A percentile compares a stretch with the other conserved stretches of the same genome.
These are phyloP conservation scores for Aspergillus fijiensis DNA, from an alignment of 2,329 filamentous ascomycete genomes.

Conservation along the genomic window DNA sequence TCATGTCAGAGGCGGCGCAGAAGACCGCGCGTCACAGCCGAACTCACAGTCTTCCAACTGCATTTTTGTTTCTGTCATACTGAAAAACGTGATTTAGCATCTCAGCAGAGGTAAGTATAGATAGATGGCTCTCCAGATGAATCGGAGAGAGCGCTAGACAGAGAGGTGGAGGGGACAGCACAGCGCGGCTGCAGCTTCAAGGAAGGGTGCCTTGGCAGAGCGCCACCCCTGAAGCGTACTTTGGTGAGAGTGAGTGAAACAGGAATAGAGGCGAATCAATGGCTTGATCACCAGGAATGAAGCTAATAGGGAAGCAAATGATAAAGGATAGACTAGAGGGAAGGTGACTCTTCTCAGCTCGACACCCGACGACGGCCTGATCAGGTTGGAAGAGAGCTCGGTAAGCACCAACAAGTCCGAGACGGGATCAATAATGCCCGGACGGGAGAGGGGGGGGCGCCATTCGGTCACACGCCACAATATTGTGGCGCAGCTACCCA, in stretches of 20 bases:
- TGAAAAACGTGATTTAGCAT: slow-evolving; percentile 62
- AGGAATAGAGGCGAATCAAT: slow-evolving; percentile 6
- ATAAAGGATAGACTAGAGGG: not conserved
- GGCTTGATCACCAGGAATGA: slow-evolving; percentile 6
- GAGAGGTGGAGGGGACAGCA: slow-evolving; percentile 21
- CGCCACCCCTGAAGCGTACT: slow-evolving; percentile 27
- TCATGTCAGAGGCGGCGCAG: not conserved
- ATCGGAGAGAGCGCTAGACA: slow-evolving; percentile 19
- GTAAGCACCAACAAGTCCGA: not conserved
- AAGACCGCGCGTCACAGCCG: slow-evolving; percentile 1
- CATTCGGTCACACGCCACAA: not conserved
- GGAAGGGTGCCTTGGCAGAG: slow-evolving; percentile 27
- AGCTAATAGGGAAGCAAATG: not conserved
- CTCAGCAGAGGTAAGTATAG: slow-evolving; percentile 43
- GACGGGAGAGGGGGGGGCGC: not conserved
- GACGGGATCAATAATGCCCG: not conserved
- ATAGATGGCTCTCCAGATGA: slow-evolving; percentile 24
- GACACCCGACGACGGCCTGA: slow-evolving; percentile 9
- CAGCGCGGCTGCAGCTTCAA: slow-evolving; percentile 28
- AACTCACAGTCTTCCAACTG: slow-evolving; percentile 81
- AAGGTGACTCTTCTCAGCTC: slow-evolving; percentile 3
- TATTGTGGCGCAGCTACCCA: slow-evolving; percentile 11
- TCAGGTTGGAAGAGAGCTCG: not conserved
- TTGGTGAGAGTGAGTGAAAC: slow-evolving; percentile 3
- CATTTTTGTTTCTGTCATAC: slow-evolving; percentile 76